Evolutionary conservation across 176 grass and related monocot species (phyloP), one percentile per base, ranked within the genome.

Genomic region (Triticum dicoccoides): DNA sequence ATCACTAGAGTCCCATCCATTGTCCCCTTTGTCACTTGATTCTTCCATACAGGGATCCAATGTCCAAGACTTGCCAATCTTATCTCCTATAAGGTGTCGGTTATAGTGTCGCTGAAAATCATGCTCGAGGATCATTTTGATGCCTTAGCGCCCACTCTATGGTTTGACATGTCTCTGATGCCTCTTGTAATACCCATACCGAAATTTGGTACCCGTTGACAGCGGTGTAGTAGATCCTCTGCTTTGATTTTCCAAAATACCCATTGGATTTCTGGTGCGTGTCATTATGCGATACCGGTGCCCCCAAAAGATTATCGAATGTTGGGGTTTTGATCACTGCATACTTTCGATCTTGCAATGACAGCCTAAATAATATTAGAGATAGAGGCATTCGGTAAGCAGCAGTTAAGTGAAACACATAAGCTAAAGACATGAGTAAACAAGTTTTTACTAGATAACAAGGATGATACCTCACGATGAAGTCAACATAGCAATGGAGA

Each of bases 101-200:
- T 1, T 30, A 24, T 30, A 65, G 38, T 45, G 34, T 29, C 4
- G 13, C 2, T 17, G 0, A 65, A 80, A 80, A 17, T 14, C 44
- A 24, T 11, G 59, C 38, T 25, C 15, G 0, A 80, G 61, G 61
- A 2, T 80, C 61, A 80, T 13, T 38, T 17, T 29, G 38, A 61
- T 80, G 61, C 78, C 39, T 80, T 38, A 80, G 63, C 78, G 64
- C 61, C 78, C 78, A 80, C 23, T 80, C 23, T 3, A 35, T 38
- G 34, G 24, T 45, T 80, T 8, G 37, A 20, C 23, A 21, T 20
- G n/a, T 18, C 5, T 80, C 33, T 42, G 61, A 80, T 65, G 23
- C 13, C 42, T 29, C 78, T 9, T 30, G 61, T 23, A 65, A 27
- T 42, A 65, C 23, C 78, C 78, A 80, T 29, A 65, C 34, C 5